Percentiles rank a stretch among this genome's conserved stretches.
phyloP scores from a whole-genome alignment of 345 rosid species.

The Clarkia xantiana region DNA sequence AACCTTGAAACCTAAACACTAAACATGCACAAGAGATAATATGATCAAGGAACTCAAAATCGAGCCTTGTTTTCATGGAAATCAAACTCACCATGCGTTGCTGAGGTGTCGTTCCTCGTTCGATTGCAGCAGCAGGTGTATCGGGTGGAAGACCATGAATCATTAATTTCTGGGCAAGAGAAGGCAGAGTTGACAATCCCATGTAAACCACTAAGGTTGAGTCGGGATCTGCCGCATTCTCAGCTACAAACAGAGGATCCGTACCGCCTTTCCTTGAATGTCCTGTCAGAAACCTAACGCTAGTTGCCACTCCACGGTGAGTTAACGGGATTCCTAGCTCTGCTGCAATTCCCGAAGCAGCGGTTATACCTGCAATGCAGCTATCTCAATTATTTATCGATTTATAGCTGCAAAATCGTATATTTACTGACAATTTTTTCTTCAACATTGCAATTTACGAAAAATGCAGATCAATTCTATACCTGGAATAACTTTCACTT shows the following conservation, averaged over 20 bases:
- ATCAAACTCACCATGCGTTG: constrained; percentile 56
- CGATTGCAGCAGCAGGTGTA: constrained; percentile 88
- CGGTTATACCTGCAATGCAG: constrained; percentile 66
- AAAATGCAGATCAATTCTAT: background rate
- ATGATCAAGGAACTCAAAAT: too few species aligned
- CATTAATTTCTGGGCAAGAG: constrained; percentile 70
- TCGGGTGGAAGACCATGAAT: constrained; percentile 63
- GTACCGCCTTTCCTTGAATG: constrained; percentile 86
- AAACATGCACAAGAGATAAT: too few species aligned
- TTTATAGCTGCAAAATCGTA: background rate
- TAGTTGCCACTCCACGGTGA: constrained; percentile 75
- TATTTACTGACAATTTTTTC: too few species aligned
- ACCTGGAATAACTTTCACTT: constrained; percentile 89
- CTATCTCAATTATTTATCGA: constrained; percentile 2
- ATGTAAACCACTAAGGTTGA: constrained; percentile 89
- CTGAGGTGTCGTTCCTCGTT: constrained; percentile 72
- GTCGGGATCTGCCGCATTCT: constrained; percentile 80
- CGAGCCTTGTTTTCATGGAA: too few species aligned
- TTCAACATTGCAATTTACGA: too few species aligned
- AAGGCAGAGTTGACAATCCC: constrained; percentile 91
- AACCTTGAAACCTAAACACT: too few species aligned
- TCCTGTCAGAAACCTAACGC: constrained; percentile 86
- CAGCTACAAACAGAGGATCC: constrained; percentile 72
- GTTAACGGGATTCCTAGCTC: constrained; percentile 93
- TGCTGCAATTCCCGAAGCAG: constrained; percentile 94